Evolutionary conservation across 2,329 filamentous ascomycete genomes (phyloP).

Genomic region (Beauveria rudraprayagi): DNA sequence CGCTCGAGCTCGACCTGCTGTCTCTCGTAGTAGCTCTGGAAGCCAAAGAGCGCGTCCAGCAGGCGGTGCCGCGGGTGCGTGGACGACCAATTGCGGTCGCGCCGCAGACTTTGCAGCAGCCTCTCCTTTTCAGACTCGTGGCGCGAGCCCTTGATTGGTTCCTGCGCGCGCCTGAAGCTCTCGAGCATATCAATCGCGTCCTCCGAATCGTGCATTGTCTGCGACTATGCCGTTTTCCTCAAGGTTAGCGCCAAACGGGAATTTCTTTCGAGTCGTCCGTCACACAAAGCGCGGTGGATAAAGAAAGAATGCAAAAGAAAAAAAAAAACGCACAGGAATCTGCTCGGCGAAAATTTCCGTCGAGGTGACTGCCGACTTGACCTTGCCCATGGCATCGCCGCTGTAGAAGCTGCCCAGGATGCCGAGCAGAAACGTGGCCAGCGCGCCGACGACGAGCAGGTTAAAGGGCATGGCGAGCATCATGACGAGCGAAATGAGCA

Average conservation of each 20-base stretch:
- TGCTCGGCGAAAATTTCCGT: slow-evolving; percentile 6
- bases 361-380: not conserved
- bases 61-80: slow-evolving; percentile 32
- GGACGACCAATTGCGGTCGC: slow-evolving; percentile 20
- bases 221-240: not conserved
- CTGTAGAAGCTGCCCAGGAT: slow-evolving; percentile 1
- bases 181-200: slow-evolving; percentile 6
- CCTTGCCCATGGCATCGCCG: not conserved
- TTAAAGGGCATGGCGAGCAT: slow-evolving; percentile 7
- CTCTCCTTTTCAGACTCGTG: slow-evolving; percentile 4
- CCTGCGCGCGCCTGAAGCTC: not conserved
- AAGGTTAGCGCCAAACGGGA: not conserved
- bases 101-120: not conserved
- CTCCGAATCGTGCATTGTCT: not conserved
- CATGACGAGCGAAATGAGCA: slow-evolving; percentile 2
- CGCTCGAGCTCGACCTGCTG: slow-evolving; percentile 30
- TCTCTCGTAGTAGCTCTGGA: slow-evolving; percentile 25
- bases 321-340: not conserved
- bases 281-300: no score
- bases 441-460: slow-evolving; percentile 1
- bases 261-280: no score
- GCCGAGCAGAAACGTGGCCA: not conserved
- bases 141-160: not conserved
- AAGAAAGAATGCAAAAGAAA: not conserved
- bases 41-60: slow-evolving; percentile 32